Evolutionary conservation across 228 moss, liverwort and hornwort genomes (phyloP).

Genomic region (Sphagnum fallax): DNA sequence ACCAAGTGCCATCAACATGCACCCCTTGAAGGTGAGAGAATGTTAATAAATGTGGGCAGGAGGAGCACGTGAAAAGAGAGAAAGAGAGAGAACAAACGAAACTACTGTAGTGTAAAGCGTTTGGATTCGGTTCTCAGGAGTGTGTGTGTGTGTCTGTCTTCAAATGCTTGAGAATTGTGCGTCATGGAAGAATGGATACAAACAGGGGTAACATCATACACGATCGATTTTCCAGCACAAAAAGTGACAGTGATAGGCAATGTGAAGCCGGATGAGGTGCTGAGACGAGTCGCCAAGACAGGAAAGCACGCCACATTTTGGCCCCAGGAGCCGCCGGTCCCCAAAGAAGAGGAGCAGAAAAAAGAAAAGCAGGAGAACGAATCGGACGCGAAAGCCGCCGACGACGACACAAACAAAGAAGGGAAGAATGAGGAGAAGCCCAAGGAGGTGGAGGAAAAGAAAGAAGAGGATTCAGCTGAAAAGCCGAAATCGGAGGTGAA

Average conservation of each 20-base stretch:
- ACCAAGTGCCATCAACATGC: too few species aligned
- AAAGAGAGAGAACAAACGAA: too few species aligned
- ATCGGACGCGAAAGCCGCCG: conserved; percentile 7
- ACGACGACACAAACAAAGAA: not conserved
- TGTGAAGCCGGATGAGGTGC: conserved; percentile 45
- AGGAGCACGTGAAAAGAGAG: too few species aligned
- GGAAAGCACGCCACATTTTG: conserved; percentile 39
- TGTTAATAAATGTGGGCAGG: too few species aligned
- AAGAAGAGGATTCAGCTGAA: conserved; percentile 1
- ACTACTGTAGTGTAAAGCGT: too few species aligned
- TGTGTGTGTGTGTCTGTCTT: too few species aligned
- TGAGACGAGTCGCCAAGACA: conserved; percentile 33
- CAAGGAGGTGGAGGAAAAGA: conserved; percentile 8
- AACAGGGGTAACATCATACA: conserved; percentile 29
- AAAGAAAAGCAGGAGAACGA: conserved; percentile 12
- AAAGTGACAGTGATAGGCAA: conserved; percentile 38
- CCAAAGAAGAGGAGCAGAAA: conserved; percentile 17
- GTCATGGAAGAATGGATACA: too few species aligned
- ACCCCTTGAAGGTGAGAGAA: too few species aligned
- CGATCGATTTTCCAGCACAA: conserved; percentile 45
- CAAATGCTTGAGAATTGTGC: too few species aligned
- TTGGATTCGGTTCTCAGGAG: too few species aligned
- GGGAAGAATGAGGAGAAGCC: not conserved
- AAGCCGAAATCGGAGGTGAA: conserved; percentile 10
- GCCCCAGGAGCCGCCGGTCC: conserved; percentile 7